These are phyloP conservation scores for Artemisia argyi DNA, from an alignment of 129 eudicot genomes.

Conservation along the genomic window DNA sequence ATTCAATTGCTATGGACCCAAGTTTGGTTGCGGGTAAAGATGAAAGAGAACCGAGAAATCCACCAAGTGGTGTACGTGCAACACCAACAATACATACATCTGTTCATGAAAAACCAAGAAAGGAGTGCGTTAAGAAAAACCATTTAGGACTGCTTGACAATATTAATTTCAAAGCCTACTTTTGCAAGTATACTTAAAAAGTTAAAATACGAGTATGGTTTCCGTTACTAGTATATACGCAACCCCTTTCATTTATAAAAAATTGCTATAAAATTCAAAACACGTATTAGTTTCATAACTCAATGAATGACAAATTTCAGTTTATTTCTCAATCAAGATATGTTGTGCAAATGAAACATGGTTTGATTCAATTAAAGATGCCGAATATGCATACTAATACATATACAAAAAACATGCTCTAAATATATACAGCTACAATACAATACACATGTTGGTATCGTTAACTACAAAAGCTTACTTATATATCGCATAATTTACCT, in stretches of 20 bases:
- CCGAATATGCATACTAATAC: not conserved
- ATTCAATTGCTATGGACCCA: conserved; percentile 80
- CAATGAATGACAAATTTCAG: too few species aligned
- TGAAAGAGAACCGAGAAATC: conserved; percentile 87
- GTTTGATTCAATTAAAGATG: not conserved
- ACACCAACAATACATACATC: conserved; percentile 98
- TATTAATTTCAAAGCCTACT: not conserved
- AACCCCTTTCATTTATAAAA: not conserved
- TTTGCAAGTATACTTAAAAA: not conserved
- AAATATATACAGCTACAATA: too few species aligned
- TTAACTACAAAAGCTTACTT: too few species aligned
- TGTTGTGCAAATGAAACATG: not conserved
- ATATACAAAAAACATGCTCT: too few species aligned
- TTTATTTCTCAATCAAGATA: conserved; percentile 8
- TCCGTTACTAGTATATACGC: conserved; percentile 1
- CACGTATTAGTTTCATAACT: not conserved
- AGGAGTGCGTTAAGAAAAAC: not conserved
- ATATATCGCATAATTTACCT: conserved; percentile 17
- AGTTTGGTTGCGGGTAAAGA: conserved; percentile 90
- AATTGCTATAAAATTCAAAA: not conserved
- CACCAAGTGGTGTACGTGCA: conserved; percentile 98
- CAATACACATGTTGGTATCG: too few species aligned
- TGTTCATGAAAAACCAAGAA: conserved; percentile 31
- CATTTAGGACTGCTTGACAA: not conserved
- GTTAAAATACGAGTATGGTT: not conserved